Base-by-base conservation (phyloP, 2,329 filamentous ascomycete species). In the Sporothrix sp. region DNA sequence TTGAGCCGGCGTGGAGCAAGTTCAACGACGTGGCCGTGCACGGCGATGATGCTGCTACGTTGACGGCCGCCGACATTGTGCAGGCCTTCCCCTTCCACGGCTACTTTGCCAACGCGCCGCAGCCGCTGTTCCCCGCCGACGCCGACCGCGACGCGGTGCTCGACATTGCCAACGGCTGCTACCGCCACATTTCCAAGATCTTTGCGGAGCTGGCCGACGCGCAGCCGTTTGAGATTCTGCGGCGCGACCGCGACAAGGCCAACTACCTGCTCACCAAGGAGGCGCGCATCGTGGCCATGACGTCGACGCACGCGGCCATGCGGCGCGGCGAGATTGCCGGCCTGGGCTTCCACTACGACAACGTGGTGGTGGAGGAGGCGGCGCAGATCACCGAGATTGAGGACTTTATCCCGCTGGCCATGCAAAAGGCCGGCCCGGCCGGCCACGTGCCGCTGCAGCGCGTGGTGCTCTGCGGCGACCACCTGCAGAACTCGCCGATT, bases 201-300 rank as follows among this genome's bases (percentile, higher is more conserved):
- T 98, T 98, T 63, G 81, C 85, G 0, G 89, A 97, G 65, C 74
- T 98, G 43, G 88, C 90, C 57, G 90, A 97, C 62, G 91, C 95
- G 40, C 78, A 90, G 58, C 94, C 93, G 0, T 98, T 98, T 62
- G 93, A 98, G 68, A 90, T 98, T 46, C 70, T 98, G 51, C 82
- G 89, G 47, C 84, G 85, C 50, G 86, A 90, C 56, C 82, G 86
- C 32, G 93, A 98, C 64, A 96, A 94, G 69, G 85, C 90, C 47
- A 97, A 97, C 65, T 98, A 98, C 62, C 79, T 98, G 6, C 78
- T 98, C 30, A 85, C 89, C 6, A 96, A 89, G 61, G 91, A 97
- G 67, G 94, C 94, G n/a, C 84, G 93, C 32, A 93, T 98, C 56
- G 84, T 98, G 57, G 94, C 93, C 52, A 98, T 98, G 94, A 98